Conservation (phyloP, 2,329 filamentous ascomycete genomes). For the Phaeoacremonium minimum region DNA sequence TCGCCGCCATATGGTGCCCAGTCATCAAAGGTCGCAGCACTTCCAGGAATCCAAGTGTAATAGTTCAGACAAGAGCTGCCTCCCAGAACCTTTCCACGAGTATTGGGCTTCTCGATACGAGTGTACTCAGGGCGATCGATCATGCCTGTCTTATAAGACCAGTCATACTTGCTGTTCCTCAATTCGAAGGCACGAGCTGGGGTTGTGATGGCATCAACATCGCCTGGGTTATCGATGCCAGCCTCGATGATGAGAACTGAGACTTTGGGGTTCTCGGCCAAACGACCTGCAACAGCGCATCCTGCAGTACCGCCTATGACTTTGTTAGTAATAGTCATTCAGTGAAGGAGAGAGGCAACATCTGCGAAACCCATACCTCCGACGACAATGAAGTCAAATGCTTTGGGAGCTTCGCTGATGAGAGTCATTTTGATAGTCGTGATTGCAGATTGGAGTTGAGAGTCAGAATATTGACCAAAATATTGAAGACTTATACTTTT, state of each 20-base stretch:
- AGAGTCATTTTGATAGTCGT: constrained; percentile 12
- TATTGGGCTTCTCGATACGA: constrained; percentile 60
- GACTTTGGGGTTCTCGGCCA: constrained; percentile 45
- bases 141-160: constrained; percentile 58
- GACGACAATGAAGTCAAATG: constrained; percentile 35
- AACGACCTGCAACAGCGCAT: constrained; percentile 41
- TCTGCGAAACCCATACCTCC: constrained; percentile 15
- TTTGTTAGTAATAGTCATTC: constrained; percentile 1
- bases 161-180: constrained; percentile 52
- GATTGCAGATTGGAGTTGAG: no score
- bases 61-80: constrained; percentile 58
- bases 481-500: neutral
- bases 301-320: constrained; percentile 39
- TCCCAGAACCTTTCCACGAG: constrained; percentile 54
- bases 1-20: constrained; percentile 69
- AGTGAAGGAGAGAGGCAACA: neutral
- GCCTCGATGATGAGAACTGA: constrained; percentile 43
- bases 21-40: constrained; percentile 57
- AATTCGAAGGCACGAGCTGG: constrained; percentile 49
- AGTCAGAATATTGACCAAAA: neutral
- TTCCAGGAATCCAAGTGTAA: constrained; percentile 59
- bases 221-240: constrained; percentile 39
- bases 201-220: constrained; percentile 47
- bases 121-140: constrained; percentile 55
- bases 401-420: constrained; percentile 6